Conservation (phyloP, 192 early-diverging fungal genomes). For the Rhizophagus prolifer region DNA sequence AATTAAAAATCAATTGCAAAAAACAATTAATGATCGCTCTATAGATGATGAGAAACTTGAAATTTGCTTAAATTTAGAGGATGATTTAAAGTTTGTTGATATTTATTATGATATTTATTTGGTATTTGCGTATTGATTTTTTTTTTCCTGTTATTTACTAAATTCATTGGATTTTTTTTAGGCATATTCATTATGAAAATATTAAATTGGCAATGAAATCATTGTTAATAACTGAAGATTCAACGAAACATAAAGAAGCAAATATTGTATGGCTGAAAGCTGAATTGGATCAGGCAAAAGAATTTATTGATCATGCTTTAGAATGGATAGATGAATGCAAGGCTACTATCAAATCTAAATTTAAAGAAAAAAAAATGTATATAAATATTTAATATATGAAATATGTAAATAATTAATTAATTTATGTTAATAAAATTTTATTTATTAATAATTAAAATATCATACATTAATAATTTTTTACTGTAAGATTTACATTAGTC, state of each 20-base stretch:
- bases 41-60: neutral
- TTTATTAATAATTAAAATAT: too few relatives aligned
- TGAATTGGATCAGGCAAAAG: neutral
- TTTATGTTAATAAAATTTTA: too few relatives aligned
- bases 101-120: neutral
- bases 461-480: too few relatives aligned
- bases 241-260: neutral
- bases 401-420: too few relatives aligned
- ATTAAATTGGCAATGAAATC: neutral
- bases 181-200: constrained; percentile 16
- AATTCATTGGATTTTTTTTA: constrained; percentile 8
- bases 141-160: neutral
- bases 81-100: constrained; percentile 16
- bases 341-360: too few relatives aligned
- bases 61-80: neutral
- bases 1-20: constrained; percentile 7
- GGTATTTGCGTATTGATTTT: neutral
- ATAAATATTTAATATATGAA: too few relatives aligned
- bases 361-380: too few relatives aligned
- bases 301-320: neutral
- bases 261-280: constrained; percentile 11
- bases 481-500: too few relatives aligned
- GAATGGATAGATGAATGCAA: neutral
- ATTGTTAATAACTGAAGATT: constrained; percentile 6
- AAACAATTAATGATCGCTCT: constrained; percentile 1